Evolutionary conservation across 352 stramenopile genomes (phyloP).

Genomic region (Phytophthora lateralis): DNA sequence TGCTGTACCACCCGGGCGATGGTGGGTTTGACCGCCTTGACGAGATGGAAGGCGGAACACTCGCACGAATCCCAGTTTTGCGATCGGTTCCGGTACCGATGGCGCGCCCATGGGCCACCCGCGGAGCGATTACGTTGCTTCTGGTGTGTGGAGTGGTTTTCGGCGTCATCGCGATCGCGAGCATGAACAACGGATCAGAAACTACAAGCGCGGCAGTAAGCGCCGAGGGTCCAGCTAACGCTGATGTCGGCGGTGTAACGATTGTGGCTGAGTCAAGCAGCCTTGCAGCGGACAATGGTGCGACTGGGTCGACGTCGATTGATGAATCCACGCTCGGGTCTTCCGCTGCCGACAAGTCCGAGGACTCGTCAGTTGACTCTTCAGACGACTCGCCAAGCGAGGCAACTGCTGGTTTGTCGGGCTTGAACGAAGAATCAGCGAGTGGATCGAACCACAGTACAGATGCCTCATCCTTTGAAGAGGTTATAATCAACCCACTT

Average conservation of each 20-base stretch:
- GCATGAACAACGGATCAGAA: conserved; percentile 3
- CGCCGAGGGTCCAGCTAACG: conserved; percentile 4
- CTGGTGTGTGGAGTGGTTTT: conserved; percentile 31
- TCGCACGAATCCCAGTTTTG: conserved; percentile 24
- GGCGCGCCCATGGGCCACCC: conserved; percentile 27
- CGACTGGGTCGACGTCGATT: conserved; percentile 6
- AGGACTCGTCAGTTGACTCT: neutral
- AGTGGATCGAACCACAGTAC: conserved; percentile 1
- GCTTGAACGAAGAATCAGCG: neutral
- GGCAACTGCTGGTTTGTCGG: neutral
- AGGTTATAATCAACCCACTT: neutral
- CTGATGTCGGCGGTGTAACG: conserved; percentile 11
- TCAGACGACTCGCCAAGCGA: conserved; percentile 5
- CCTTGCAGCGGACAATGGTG: conserved; percentile 5
- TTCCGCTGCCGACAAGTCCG: neutral
- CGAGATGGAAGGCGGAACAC: conserved; percentile 24
- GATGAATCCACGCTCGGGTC: neutral
- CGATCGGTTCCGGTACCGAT: conserved; percentile 27
- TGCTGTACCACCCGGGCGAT: conserved; percentile 26
- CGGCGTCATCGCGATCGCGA: conserved; percentile 28
- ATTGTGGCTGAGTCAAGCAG: conserved; percentile 17
- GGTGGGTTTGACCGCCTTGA: conserved; percentile 34
- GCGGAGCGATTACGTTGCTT: conserved; percentile 29
- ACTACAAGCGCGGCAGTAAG: neutral
- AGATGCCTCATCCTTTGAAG: conserved; percentile 7